These are phyloP conservation scores for Cryptococcus depauperatus DNA, from an alignment of 1,284 basidiomycete genomes.

Conservation along the genomic window DNA sequence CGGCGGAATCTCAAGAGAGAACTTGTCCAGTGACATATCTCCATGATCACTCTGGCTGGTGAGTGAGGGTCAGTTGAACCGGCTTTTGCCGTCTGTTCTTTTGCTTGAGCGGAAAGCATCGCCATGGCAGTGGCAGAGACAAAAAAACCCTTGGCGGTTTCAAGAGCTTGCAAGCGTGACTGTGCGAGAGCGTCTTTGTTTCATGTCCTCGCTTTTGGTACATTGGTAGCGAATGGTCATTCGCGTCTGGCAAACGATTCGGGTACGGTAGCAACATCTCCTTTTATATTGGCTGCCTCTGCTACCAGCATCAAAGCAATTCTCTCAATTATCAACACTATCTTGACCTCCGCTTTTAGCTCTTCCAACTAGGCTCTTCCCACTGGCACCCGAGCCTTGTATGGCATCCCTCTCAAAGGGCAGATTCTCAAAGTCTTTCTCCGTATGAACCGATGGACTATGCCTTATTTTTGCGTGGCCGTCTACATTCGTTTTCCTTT, in stretches of 20 bases:
- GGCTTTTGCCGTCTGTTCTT: constrained; percentile 51
- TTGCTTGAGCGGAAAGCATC: constrained; percentile 42
- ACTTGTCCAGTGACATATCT: background rate
- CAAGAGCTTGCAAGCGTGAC: constrained; percentile 14
- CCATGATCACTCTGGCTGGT: background rate
- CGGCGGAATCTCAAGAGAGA: no score
- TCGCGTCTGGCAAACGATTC: constrained; percentile 14
- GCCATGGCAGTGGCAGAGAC: constrained; percentile 16
- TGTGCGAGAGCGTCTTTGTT: constrained; percentile 15
- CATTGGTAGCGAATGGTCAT: constrained; percentile 61
- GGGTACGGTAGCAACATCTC: constrained; percentile 13
- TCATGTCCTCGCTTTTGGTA: constrained; percentile 53
- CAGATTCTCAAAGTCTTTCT: constrained; percentile 48
- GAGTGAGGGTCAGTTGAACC: constrained; percentile 1
- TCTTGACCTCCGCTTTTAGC: constrained; percentile 21
- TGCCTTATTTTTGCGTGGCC: constrained; percentile 33
- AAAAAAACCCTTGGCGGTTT: constrained; percentile 10
- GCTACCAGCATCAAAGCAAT: constrained; percentile 9
- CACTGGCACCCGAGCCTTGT: constrained; percentile 40
- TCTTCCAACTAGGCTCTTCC: constrained; percentile 20
- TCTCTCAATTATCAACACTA: constrained; percentile 11
- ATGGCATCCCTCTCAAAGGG: constrained; percentile 45
- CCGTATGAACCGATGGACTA: constrained; percentile 46
- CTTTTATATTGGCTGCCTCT: constrained; percentile 8
- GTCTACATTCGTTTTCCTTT: constrained; percentile 32